Evolutionary conservation across 495 filamentous ascomycete genomes (phyloP).

Genomic region (Xeromyces bisporus): DNA sequence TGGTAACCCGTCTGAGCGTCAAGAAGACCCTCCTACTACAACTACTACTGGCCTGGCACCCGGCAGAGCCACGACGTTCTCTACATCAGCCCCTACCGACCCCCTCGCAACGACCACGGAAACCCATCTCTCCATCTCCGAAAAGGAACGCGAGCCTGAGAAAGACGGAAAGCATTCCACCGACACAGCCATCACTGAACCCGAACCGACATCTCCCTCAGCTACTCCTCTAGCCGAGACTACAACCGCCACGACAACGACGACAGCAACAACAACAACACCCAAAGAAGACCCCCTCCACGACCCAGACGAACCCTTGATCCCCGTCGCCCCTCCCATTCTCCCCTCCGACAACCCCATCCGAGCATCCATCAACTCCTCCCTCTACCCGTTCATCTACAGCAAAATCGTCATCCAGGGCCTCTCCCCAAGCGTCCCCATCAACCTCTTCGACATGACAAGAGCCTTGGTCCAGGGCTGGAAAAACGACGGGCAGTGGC

Average conservation of each 20-base stretch:
- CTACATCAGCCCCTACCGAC: too few species aligned
- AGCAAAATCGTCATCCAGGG: slow-evolving; percentile 65
- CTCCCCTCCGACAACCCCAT: slow-evolving; percentile 52
- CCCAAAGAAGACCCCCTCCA: slow-evolving; percentile 12
- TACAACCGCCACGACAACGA: slow-evolving; percentile 7
- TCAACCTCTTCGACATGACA: slow-evolving; percentile 69
- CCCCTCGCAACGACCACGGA: slow-evolving; percentile 15
- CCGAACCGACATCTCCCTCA: slow-evolving; percentile 6
- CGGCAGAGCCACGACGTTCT: too few species aligned
- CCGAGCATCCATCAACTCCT: slow-evolving; percentile 51
- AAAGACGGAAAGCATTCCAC: slow-evolving; percentile 12
- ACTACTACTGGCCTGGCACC: too few species aligned
- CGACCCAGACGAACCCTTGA: slow-evolving; percentile 23
- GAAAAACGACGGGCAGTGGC: slow-evolving; percentile 92
- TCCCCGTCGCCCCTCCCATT: slow-evolving; percentile 48
- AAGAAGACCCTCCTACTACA: too few species aligned
- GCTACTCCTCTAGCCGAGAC: too few species aligned
- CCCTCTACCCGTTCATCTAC: slow-evolving; percentile 69
- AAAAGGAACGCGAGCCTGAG: slow-evolving; percentile 9
- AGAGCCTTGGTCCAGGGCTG: slow-evolving; percentile 77
- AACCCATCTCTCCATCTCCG: slow-evolving; percentile 11
- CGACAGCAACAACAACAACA: background rate
- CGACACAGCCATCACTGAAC: slow-evolving; percentile 19
- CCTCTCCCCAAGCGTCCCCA: slow-evolving; percentile 64
- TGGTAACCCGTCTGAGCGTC: too few species aligned